Evolutionary conservation across 208 protist species (phyloP), one percentile per base, ranked within the genome.

Genomic region (Trypanosoma brucei): DNA sequence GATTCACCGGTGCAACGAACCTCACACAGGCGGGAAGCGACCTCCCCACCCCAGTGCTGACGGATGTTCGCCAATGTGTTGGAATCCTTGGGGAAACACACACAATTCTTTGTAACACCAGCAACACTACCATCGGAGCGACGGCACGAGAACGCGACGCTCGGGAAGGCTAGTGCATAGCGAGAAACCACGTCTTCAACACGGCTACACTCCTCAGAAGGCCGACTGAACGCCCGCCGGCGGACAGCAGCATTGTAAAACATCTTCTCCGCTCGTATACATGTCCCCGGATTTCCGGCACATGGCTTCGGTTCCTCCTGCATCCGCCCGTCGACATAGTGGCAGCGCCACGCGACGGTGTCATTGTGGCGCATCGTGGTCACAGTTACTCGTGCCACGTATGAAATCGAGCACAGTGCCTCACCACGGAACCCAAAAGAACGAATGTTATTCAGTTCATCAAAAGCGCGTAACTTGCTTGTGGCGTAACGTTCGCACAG

Each of bases 401-500:
- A 92, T 37, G 88, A 94, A 37, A 96, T 63, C 14, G 88, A 91
- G 9, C 88, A 85, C 14, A 97, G 75, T 11, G 94, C 92, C 74
- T 97, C 92, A 3, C 94, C 92, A 48, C 94, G 84, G 54, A 97
- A 97, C 34, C 94, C 94, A 70, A 97, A 97, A 7, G 94, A 96
- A 9, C 59, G 55, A 58, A 97, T 81, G 46, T 31, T 54, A 22
- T 78, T 66, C n/a, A 97, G 68, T 30, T 97, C 94, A n/a, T 96
- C 91, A 56, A 95, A 96, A 30, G 36, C 59, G 2, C 80, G 60
- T 33, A 97, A 65, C 67, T 97, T 97, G 71, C 86, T 99, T 13
- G 98, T 99, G 11, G 78, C 81, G 67, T 99, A 98, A n/a, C 98
- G 91, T 70, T 98, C 96, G 67, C 98, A 99, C 2, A 99, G 84